Evolutionary conservation across 106 monocot genomes (phyloP).

Genomic region (Agapanthus africanus): DNA sequence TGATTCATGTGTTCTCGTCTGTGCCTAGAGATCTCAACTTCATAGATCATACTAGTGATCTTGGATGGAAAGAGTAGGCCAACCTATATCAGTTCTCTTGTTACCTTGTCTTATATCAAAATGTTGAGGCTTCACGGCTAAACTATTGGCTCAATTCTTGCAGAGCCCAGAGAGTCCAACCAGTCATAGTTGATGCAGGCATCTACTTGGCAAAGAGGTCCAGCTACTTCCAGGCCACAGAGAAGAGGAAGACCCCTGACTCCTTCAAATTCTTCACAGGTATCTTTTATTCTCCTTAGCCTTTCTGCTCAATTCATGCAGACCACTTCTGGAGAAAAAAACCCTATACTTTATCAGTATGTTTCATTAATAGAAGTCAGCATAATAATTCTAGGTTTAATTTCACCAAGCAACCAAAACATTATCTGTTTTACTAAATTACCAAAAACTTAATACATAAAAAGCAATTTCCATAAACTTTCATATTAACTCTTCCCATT

Average conservation of each 20-base stretch:
- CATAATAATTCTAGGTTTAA: too few species aligned
- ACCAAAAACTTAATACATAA: too few species aligned
- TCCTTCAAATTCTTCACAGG: slow-evolving; percentile 68
- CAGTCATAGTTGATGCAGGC: slow-evolving; percentile 65
- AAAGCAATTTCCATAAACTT: too few species aligned
- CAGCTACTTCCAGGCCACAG: slow-evolving; percentile 41
- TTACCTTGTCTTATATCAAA: too few species aligned
- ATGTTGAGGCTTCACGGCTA: background rate
- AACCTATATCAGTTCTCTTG: background rate
- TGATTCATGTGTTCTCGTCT: slow-evolving; percentile 62
- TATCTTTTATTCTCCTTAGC: background rate
- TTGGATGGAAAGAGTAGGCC: slow-evolving; percentile 70
- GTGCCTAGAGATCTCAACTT: slow-evolving; percentile 55
- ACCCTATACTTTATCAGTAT: too few species aligned
- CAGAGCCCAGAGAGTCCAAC: slow-evolving; percentile 69
- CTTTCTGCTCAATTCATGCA: too few species aligned
- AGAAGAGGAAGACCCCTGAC: slow-evolving; percentile 51
- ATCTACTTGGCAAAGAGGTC: slow-evolving; percentile 47
- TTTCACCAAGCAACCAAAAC: too few species aligned
- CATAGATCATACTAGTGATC: slow-evolving; percentile 55
- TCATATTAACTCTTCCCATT: too few species aligned
- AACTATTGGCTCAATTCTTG: background rate
- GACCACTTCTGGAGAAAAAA: too few species aligned
- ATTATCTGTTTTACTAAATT: too few species aligned
- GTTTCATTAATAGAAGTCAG: too few species aligned